phyloP scores from a whole-genome alignment of 1,284 basidiomycete species.

The Stereum hirsutum region DNA sequence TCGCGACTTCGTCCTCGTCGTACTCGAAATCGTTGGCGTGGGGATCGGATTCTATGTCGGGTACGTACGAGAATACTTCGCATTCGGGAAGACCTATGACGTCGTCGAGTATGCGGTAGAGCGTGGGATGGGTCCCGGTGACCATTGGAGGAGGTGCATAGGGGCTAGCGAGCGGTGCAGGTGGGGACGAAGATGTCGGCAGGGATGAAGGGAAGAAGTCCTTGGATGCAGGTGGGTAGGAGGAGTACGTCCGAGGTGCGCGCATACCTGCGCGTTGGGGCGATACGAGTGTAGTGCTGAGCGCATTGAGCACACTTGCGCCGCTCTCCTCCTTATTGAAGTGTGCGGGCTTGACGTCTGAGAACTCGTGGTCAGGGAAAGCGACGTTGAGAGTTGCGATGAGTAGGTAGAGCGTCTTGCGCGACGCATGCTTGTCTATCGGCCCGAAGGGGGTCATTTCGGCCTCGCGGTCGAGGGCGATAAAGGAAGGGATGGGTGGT shows the following conservation, averaged over 20 bases:
- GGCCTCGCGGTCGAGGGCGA: constrained; percentile 53
- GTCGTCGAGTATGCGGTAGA: constrained; percentile 85
- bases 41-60: constrained; percentile 92
- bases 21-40: constrained; percentile 81
- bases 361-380: constrained; percentile 97
- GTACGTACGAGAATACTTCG: constrained; percentile 93
- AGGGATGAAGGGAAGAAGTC: constrained; percentile 68
- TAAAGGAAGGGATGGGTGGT: constrained; percentile 61
- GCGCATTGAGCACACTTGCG: constrained; percentile 68
- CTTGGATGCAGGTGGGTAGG: constrained; percentile 66
- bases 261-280: constrained; percentile 53
- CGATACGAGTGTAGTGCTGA: constrained; percentile 71
- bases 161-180: constrained; percentile 50
- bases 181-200: constrained; percentile 60
- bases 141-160: constrained; percentile 39
- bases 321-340: constrained; percentile 82
- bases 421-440: constrained; percentile 64
- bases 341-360: constrained; percentile 83
- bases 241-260: constrained; percentile 71
- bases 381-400: constrained; percentile 96
- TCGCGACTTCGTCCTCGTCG: constrained; percentile 57
- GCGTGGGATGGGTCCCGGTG: constrained; percentile 62
- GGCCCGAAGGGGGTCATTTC: constrained; percentile 75
- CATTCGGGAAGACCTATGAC: constrained; percentile 88
- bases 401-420: constrained; percentile 89